A percentile compares a stretch with the other conserved stretches of the same genome.
These are phyloP conservation scores for Microthyrium microscopicum DNA, from an alignment of 2,329 filamentous ascomycete genomes.

Conservation along the genomic window DNA sequence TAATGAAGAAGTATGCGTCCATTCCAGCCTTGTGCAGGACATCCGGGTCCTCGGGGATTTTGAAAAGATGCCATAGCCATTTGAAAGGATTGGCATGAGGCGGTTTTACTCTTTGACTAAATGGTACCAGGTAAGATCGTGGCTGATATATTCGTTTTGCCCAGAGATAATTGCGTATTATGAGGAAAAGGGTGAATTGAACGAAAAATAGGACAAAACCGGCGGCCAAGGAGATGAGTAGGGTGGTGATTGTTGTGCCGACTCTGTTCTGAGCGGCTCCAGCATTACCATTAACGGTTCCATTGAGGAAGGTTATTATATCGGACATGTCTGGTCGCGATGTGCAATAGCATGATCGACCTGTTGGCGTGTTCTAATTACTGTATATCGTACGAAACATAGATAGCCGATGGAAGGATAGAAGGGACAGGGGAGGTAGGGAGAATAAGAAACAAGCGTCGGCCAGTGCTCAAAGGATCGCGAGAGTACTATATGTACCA, in stretches of 20 bases:
- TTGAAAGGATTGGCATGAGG: conserved; percentile 14
- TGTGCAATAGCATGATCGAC: neutral
- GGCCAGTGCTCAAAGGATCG: no score
- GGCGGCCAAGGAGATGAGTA: conserved; percentile 14
- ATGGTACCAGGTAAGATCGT: conserved; percentile 15
- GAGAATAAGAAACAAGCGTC: no score
- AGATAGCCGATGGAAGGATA: no score
- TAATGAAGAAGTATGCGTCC: conserved; percentile 93
- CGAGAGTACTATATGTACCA: no score
- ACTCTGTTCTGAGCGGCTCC: conserved; percentile 15
- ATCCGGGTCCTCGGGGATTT: conserved; percentile 50
- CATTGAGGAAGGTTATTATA: neutral
- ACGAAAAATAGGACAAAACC: conserved; percentile 15
- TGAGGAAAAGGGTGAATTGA: conserved; percentile 13
- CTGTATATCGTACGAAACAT: neutral
- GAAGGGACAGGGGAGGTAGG: no score
- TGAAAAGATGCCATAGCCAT: conserved; percentile 15
- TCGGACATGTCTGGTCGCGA: neutral
- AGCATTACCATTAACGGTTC: conserved; percentile 14
- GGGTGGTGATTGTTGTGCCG: conserved; percentile 15
- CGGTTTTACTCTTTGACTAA: conserved; percentile 14
- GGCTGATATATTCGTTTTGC: conserved; percentile 13
- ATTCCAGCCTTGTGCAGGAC: conserved; percentile 91
- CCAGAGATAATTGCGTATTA: conserved; percentile 15
- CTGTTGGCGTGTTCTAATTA: neutral